Evolutionary conservation across 768 basidiomycete genomes (phyloP), one percentile per base, ranked within the genome.

Genomic region (Tricholoma furcatifolium): DNA sequence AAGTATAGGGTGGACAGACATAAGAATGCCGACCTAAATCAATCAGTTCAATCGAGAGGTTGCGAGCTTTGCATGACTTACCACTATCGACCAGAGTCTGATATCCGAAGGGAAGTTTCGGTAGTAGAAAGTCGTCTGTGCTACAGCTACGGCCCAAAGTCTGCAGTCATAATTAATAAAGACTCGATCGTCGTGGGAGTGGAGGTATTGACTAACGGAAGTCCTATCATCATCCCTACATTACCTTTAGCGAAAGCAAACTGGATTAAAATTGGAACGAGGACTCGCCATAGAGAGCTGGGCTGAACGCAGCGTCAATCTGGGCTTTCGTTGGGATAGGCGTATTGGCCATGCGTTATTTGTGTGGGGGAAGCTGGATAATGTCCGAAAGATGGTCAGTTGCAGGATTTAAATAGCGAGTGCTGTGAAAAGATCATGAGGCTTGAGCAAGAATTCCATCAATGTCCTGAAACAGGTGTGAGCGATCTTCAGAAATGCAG

Each of bases 251-350:
- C 27, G 4, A 27, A 27, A 27, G 7, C 7, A 27, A 7, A 27
- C 27, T 27, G 27, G 27, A 27, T 27, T 7, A 3, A 7, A 27
- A 3, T 27, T 27, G 27, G 27, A 8, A 39, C 14, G 45, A 47
- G 11, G 14, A 49, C 48, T 7, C 3, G 41, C 48, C 48, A 41
- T 49, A 49, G 31, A 49, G 48, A 3, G 48, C 48, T 8, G 48
- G 48, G 31, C 48, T 49, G 48, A 49, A 49, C 14, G 48, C 48
- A 18, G 48, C 48, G 20, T 41, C 48, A 5, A 49, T 49, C 24
- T 41, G 39, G 7, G 39, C 38, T 27, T 48, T 48, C 9, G 48
- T 49, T 4, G 48, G 39, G 12, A 49, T 20, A 18, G 39, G 31
- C 6, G 48, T 14, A 32, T 49, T 17, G 12, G 48, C 39, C 48